These are phyloP conservation scores for Alternaria infectoria DNA, from an alignment of 2,329 filamentous ascomycete species.

Conservation along the genomic window DNA sequence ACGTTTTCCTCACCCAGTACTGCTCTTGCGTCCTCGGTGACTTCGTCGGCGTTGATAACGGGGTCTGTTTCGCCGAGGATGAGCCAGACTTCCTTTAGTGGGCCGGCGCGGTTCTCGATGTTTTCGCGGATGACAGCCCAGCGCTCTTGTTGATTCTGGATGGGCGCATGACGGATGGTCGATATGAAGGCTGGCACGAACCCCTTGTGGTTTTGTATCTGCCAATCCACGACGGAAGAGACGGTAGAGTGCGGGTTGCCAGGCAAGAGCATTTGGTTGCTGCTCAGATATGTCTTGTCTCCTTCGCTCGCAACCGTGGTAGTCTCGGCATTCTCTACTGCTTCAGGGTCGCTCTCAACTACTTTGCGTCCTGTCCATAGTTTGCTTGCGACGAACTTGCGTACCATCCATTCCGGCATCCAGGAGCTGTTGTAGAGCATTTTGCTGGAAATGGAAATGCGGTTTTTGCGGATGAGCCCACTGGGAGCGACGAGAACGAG, in stretches of 20 bases:
- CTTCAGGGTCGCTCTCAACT: slow-evolving; percentile 36
- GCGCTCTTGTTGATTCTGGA: slow-evolving; percentile 66
- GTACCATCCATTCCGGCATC: slow-evolving; percentile 64
- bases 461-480: slow-evolving; percentile 72
- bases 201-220: slow-evolving; percentile 69
- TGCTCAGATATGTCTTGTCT: slow-evolving; percentile 32
- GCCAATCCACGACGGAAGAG: slow-evolving; percentile 71
- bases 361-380: slow-evolving; percentile 37
- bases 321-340: slow-evolving; percentile 23
- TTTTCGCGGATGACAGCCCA: slow-evolving; percentile 64
- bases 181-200: slow-evolving; percentile 75
- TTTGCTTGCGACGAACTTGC: slow-evolving; percentile 49
- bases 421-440: slow-evolving; percentile 67
- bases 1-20: slow-evolving; percentile 66
- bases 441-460: slow-evolving; percentile 66
- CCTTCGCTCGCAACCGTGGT: slow-evolving; percentile 13
- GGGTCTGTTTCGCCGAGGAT: slow-evolving; percentile 71
- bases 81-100: slow-evolving; percentile 64
- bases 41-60: slow-evolving; percentile 70
- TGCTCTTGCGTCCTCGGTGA: slow-evolving; percentile 64
- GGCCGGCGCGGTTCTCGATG: slow-evolving; percentile 38
- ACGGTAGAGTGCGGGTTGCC: slow-evolving; percentile 62
- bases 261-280: slow-evolving; percentile 54
- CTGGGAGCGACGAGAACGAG: slow-evolving; percentile 80
- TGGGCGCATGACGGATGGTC: slow-evolving; percentile 72